Base-by-base conservation (phyloP, 257 asterid genomes). In the Lantana camara region DNA sequence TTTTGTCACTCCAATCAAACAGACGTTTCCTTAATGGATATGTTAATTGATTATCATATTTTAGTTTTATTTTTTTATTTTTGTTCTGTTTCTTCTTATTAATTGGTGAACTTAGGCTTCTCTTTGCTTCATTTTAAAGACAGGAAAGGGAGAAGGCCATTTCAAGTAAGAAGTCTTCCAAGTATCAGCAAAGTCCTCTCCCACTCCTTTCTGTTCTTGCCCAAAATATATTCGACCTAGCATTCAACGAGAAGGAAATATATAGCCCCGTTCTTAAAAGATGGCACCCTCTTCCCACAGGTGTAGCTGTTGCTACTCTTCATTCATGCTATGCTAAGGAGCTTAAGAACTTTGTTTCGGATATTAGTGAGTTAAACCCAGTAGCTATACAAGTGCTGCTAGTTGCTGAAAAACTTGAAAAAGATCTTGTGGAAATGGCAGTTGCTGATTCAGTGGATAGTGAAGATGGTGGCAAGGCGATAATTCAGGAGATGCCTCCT, bases 391-490 rank as follows among this genome's bases (percentile, higher is more conserved):
- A 89, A 82, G 96, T 92, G 73, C 80, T 92, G 65, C 82, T 92
- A 74, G 82, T 91, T 9, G 87, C 98, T 46, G 97, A 89, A 67
- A 89, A 85, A 71, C 85, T 92, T 66, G 98, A 92, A 72, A 92
- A 87, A 52, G 91, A 87, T 76, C 87, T 92, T 30, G 96, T 92
- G 30, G 85, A 83, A 76, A 89, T 92, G 93, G 98, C 95, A 17
- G 98, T 92, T 73, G 81, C 83, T 22, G 96, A 92, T 80, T 80
- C 95, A 7, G 87, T 77, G 50, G 97, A 89, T 66, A 89, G 98
- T 71, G 98, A 89, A 67, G 98, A 92, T 77, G 97, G 97, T 75
- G 98, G 98, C 38, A 92, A 92, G 72, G 87, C 95, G 44, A 82
- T 89, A 44, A 92, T 92, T 71, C 92, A 84, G 75, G 98, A 92